Conservation (phyloP, 495 filamentous ascomycete genomes). For the Amniculicola lignicola region DNA sequence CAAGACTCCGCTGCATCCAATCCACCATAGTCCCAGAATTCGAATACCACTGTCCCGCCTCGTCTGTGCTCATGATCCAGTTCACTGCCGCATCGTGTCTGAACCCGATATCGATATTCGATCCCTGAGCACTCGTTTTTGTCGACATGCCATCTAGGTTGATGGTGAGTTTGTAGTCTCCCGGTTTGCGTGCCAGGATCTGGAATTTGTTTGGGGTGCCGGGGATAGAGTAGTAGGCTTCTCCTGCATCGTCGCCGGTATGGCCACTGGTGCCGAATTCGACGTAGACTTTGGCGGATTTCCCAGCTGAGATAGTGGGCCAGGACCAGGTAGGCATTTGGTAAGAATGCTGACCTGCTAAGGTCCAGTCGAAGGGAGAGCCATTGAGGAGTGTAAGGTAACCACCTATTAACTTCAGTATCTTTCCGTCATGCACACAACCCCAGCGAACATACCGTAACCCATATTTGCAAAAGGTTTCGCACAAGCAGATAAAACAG, state of each 20-base stretch:
- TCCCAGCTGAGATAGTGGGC: constrained; percentile 31
- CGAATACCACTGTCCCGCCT: constrained; percentile 26
- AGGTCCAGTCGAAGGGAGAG: constrained; percentile 31
- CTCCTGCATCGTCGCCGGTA: constrained; percentile 28
- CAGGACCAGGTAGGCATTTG: constrained; percentile 33
- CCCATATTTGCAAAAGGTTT: too few species aligned
- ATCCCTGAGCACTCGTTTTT: constrained; percentile 17
- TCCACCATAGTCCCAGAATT: constrained; percentile 18
- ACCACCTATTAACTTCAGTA: constrained; percentile 16
- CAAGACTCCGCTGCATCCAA: constrained; percentile 35
- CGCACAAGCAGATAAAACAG: too few species aligned
- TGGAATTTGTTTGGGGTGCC: constrained; percentile 20
- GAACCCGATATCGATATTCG: constrained; percentile 27
- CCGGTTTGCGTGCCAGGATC: constrained; percentile 15
- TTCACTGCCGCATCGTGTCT: constrained; percentile 29
- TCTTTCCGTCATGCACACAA: background rate
- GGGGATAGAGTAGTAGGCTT: constrained; percentile 29
- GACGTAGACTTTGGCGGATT: constrained; percentile 26
- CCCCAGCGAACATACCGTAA: constrained; percentile 11
- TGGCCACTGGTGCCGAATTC: constrained; percentile 24
- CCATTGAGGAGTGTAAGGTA: constrained; percentile 34
- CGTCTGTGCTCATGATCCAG: constrained; percentile 30
- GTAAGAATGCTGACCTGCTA: constrained; percentile 25
- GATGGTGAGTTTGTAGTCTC: constrained; percentile 20
- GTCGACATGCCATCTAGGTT: constrained; percentile 17